Conservation (phyloP, 2,329 filamentous ascomycete genomes). For the Escovopsis weberi region DNA sequence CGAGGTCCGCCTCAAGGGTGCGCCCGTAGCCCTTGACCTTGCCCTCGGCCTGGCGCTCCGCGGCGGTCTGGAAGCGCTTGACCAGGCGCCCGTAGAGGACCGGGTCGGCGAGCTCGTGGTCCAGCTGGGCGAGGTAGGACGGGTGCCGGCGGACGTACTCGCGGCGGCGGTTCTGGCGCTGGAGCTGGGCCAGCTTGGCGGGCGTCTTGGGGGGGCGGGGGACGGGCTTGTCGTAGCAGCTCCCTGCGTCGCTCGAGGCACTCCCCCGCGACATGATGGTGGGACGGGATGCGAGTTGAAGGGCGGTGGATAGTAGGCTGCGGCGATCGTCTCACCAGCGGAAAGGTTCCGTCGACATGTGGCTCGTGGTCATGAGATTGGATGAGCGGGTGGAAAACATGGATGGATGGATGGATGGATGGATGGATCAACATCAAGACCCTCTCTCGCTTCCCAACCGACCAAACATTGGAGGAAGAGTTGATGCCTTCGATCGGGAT, state of each 20-base stretch:
- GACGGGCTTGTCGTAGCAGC: conserved; percentile 20
- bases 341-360: neutral
- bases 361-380: neutral
- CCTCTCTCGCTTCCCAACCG: too few species aligned
- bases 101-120: conserved; percentile 52
- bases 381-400: neutral
- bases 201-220: conserved; percentile 31
- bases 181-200: conserved; percentile 31
- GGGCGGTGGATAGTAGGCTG: neutral
- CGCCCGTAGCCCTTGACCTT: conserved; percentile 64
- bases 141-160: conserved; percentile 61
- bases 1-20: conserved; percentile 61
- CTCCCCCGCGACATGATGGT: neutral
- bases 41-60: conserved; percentile 61
- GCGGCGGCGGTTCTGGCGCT: conserved; percentile 60
- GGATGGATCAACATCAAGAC: too few species aligned
- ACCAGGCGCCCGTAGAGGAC: conserved; percentile 71
- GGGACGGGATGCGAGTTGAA: neutral
- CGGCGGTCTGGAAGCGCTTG: conserved; percentile 57
- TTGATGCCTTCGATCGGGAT: too few species aligned
- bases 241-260: neutral
- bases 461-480: too few species aligned
- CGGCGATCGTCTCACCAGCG: neutral
- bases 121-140: conserved; percentile 48
- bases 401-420: neutral